These are phyloP conservation scores for Teratosphaeria epicoccoides DNA, from an alignment of 2,329 filamentous ascomycete species.

Conservation along the genomic window DNA sequence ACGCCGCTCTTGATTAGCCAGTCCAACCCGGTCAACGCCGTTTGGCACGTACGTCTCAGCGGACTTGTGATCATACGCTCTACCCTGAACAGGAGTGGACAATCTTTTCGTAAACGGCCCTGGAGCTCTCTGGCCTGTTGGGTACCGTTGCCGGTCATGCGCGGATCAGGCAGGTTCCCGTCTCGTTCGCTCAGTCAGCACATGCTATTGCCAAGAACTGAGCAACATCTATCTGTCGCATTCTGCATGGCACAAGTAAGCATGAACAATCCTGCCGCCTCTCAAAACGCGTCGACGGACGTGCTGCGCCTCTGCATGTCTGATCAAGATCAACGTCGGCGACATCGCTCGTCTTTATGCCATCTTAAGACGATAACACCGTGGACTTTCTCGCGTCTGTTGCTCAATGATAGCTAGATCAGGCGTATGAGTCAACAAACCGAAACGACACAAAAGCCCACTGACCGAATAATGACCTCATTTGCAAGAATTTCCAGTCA, in stretches of 20 bases:
- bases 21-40: conserved; percentile 46
- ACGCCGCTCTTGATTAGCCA: conserved; percentile 48
- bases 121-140: conserved; percentile 33
- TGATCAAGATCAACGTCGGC: conserved; percentile 36
- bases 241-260: conserved; percentile 15
- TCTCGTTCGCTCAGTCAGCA: conserved; percentile 16
- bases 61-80: conserved; percentile 52
- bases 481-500: no score
- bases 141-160: conserved; percentile 31
- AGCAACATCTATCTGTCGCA: conserved; percentile 22
- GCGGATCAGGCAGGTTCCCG: conserved; percentile 33
- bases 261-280: no score
- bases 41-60: conserved; percentile 56
- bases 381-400: no score
- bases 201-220: neutral
- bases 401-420: no score
- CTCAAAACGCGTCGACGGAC: no score
- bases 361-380: no score
- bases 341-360: conserved; percentile 14
- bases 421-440: no score
- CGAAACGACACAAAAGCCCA: no score
- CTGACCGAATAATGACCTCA: no score
- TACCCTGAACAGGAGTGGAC: conserved; percentile 33
- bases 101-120: conserved; percentile 26
- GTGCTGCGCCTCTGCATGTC: conserved; percentile 37